These are phyloP conservation scores for Pelargonium cotyledonis DNA, from an alignment of 441 rosid genomes.

Conservation along the genomic window DNA sequence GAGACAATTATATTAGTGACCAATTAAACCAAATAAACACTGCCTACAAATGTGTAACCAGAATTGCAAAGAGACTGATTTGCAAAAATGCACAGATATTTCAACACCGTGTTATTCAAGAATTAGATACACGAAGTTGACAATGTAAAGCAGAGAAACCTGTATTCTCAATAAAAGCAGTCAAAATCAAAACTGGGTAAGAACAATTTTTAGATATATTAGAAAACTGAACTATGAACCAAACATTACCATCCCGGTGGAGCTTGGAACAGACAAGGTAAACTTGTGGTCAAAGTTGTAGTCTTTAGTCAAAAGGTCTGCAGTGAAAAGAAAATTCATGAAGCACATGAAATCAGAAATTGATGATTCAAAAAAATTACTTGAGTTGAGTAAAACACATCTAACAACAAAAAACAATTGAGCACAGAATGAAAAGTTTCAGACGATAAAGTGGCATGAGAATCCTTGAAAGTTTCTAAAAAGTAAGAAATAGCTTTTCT, in stretches of 20 bases:
- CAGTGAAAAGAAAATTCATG: conserved; percentile 21
- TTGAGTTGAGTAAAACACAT: not conserved
- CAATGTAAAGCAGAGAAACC: not conserved
- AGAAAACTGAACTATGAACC: conserved; percentile 8
- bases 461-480: not conserved
- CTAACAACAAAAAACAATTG: not conserved
- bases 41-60: not conserved
- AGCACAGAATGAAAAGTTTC: not conserved
- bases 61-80: not conserved
- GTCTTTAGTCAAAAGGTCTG: conserved; percentile 72
- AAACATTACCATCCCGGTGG: conserved; percentile 54
- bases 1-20: not conserved
- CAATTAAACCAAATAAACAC: not conserved
- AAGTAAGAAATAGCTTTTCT: not conserved
- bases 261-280: conserved; percentile 46
- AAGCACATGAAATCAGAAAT: conserved; percentile 10
- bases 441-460: not conserved
- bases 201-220: not conserved
- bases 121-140: not conserved
- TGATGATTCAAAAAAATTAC: conserved; percentile 2
- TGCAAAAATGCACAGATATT: not conserved
- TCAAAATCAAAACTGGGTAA: not conserved
- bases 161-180: not conserved
- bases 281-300: conserved; percentile 69
- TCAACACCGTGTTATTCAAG: not conserved